Percentiles rank a stretch among this genome's conserved stretches.
Evolutionary conservation across 2,329 filamentous ascomycete species (phyloP).

Genomic region (Ascosphaera acerosa): DNA sequence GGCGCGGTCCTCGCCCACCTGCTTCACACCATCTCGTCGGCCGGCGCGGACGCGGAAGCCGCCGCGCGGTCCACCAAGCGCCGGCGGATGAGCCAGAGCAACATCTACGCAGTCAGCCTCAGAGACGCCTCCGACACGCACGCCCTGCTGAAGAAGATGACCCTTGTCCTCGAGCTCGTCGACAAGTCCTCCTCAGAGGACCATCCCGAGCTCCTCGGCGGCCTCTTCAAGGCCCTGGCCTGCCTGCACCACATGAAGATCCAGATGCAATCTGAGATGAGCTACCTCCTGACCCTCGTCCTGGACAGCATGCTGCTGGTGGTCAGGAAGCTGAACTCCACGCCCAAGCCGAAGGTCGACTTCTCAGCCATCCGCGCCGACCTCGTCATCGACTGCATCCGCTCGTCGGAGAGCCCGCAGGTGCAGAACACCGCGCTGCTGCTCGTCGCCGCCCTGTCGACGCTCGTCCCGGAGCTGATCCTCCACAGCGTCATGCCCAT

Average conservation of each 20-base stretch:
- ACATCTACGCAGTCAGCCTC: conserved; percentile 34
- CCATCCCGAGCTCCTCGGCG: conserved; percentile 49
- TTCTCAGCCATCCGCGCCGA: conserved; percentile 63
- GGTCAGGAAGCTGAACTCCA: conserved; percentile 44
- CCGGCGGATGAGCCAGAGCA: conserved; percentile 49
- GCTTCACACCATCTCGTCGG: conserved; percentile 45
- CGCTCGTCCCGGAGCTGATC: conserved; percentile 69
- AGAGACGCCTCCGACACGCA: conserved; percentile 40
- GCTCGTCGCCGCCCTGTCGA: conserved; percentile 64
- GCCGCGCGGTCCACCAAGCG: conserved; percentile 53
- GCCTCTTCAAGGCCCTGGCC: conserved; percentile 61
- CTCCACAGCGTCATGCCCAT: conserved; percentile 97
- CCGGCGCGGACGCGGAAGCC: conserved; percentile 41
- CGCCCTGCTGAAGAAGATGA: conserved; percentile 46
- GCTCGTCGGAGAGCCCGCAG: conserved; percentile 72
- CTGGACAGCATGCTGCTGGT: conserved; percentile 63
- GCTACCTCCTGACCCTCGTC: conserved; percentile 69
- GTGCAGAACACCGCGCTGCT: conserved; percentile 82
- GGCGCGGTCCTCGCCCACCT: conserved; percentile 47
- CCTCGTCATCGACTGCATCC: conserved; percentile 77
- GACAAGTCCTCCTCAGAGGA: conserved; percentile 52
- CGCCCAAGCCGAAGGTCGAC: conserved; percentile 33
- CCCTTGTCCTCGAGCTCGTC: conserved; percentile 68
- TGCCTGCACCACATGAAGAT: conserved; percentile 67
- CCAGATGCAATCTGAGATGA: conserved; percentile 60